These are phyloP conservation scores for Ustilago hordei DNA, from an alignment of 1,284 basidiomycete species.

Conservation along the genomic window DNA sequence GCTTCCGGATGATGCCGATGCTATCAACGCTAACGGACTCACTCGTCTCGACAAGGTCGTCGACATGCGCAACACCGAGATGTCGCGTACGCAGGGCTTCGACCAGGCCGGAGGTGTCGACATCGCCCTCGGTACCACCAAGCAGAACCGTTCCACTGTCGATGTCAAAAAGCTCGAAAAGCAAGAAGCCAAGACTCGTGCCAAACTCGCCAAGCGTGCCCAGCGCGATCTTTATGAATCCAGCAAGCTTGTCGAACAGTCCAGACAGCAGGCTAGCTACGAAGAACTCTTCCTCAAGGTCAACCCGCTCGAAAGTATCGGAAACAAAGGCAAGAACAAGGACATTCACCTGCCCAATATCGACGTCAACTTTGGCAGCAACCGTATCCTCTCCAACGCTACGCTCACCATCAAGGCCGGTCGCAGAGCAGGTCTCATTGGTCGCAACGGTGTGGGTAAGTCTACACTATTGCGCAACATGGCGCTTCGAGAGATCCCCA, in stretches of 20 bases:
- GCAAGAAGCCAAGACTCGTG: constrained; percentile 96
- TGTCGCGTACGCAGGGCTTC: constrained; percentile 67
- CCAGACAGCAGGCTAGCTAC: constrained; percentile 91
- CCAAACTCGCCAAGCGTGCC: constrained; percentile 95
- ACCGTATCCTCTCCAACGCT: constrained; percentile 84
- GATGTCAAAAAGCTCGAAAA: constrained; percentile 98
- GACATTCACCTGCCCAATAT: constrained; percentile 96
- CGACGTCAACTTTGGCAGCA: constrained; percentile 79
- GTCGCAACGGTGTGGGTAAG: constrained; percentile 88
- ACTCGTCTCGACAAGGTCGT: constrained; percentile 85
- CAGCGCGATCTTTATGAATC: constrained; percentile 88
- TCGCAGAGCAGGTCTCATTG: constrained; percentile 73
- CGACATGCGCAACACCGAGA: constrained; percentile 84
- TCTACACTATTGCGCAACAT: constrained; percentile 93
- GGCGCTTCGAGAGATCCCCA: constrained; percentile 90
- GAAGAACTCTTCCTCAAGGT: constrained; percentile 99
- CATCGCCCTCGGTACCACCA: constrained; percentile 92
- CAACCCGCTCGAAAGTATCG: constrained; percentile 89
- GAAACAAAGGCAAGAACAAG: constrained; percentile 77
- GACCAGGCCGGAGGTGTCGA: constrained; percentile 70
- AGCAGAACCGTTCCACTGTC: constrained; percentile 93
- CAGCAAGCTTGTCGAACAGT: constrained; percentile 91
- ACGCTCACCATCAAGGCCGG: constrained; percentile 48
- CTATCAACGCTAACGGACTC: constrained; percentile 71
- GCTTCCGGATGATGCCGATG: constrained; percentile 42